Evolutionary conservation across 805 yeast species (phyloP).

Genomic region (Jamesozyma rosinii): DNA sequence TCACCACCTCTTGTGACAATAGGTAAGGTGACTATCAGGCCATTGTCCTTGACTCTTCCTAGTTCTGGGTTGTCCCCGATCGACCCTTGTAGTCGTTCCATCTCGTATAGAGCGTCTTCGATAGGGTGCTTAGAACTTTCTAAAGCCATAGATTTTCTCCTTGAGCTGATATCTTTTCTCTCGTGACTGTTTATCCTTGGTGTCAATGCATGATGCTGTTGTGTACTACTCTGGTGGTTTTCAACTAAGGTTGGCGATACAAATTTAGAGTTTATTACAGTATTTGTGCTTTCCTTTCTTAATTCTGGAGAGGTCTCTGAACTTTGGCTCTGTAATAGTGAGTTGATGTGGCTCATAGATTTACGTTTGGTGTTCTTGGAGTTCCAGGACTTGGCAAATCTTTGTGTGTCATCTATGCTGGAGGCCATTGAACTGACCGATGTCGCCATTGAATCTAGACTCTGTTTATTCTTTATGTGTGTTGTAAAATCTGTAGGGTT

Average conservation of each 20-base stretch:
- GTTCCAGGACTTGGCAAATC: conserved; percentile 31
- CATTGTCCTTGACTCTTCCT: conserved; percentile 25
- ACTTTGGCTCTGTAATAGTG: conserved; percentile 1
- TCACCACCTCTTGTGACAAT: conserved; percentile 20
- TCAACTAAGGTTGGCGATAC: neutral
- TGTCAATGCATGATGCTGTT: neutral
- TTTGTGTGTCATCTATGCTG: conserved; percentile 28
- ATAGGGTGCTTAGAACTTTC: conserved; percentile 21
- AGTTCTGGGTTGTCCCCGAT: conserved; percentile 13
- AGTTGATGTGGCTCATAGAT: conserved; percentile 20
- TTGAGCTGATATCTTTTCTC: neutral
- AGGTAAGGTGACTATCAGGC: conserved; percentile 28
- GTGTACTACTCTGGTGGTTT: neutral
- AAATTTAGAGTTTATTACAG: conserved; percentile 3
- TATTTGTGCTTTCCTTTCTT: conserved; percentile 16
- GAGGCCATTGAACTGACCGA: conserved; percentile 28
- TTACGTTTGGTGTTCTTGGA: conserved; percentile 26
- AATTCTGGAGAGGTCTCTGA: conserved; percentile 1
- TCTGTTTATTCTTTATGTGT: conserved; percentile 20
- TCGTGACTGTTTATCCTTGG: neutral
- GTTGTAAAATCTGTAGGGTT: conserved; percentile 29
- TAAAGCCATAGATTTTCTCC: conserved; percentile 26
- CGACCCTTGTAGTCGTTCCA: conserved; percentile 24
- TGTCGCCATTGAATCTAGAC: conserved; percentile 28
- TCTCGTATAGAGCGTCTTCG: conserved; percentile 27